Percentiles rank a stretch among this genome's conserved stretches.
phyloP scores from a whole-genome alignment of 768 basidiomycete species.

The Tulasnella sp. region DNA sequence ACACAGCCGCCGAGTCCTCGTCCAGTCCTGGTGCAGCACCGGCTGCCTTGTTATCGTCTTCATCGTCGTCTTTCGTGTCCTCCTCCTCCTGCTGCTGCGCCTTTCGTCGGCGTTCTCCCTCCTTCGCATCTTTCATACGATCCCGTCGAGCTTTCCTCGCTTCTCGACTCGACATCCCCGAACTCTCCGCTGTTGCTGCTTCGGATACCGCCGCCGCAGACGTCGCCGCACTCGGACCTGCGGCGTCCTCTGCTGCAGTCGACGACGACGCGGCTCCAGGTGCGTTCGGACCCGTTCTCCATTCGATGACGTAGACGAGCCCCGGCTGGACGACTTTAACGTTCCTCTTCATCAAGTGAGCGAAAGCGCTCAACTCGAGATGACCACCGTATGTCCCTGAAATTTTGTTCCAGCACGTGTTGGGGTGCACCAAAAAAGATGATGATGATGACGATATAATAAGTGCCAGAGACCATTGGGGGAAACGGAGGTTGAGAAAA shows the following conservation, averaged over 20 bases:
- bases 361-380: conserved; percentile 87
- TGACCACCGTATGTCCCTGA: conserved; percentile 86
- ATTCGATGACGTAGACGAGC: conserved; percentile 83
- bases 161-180: background rate
- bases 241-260: background rate
- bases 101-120: background rate
- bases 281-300: conserved; percentile 44
- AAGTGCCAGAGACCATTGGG: background rate
- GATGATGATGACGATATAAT: no score
- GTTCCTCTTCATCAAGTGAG: conserved; percentile 65
- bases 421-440: background rate
- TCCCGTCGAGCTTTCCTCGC: background rate
- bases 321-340: conserved; percentile 93
- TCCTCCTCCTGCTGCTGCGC: background rate
- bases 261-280: conserved; percentile 3
- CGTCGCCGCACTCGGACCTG: conserved; percentile 9
- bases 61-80: no score
- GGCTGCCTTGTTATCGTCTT: no score
- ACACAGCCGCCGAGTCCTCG: background rate
- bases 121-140: conserved; percentile 4
- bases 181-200: background rate
- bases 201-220: conserved; percentile 3
- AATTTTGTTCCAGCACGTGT: background rate
- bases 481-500: background rate
- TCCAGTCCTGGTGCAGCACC: background rate